phyloP scores from a whole-genome alignment of 2,329 filamentous ascomycete genomes.

The Colletotrichum orchidophilum region DNA sequence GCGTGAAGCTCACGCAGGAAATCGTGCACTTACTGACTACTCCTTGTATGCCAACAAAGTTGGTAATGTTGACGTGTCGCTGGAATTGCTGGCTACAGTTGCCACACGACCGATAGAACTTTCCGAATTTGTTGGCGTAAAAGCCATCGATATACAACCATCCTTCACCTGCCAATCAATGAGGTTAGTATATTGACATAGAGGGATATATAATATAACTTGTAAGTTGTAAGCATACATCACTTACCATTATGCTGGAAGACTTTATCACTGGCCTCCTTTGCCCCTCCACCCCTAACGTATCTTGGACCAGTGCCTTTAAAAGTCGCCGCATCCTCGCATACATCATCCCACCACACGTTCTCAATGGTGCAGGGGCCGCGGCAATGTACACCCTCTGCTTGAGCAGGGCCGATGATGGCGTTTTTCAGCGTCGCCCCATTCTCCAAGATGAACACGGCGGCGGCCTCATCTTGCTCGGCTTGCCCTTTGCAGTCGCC shows the following conservation, averaged over 20 bases:
- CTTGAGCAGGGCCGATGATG: slow-evolving; percentile 5
- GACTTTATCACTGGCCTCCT: slow-evolving; percentile 6
- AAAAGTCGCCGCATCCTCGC: slow-evolving; percentile 7
- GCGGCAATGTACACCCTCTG: slow-evolving; percentile 9
- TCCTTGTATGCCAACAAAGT: slow-evolving; percentile 21
- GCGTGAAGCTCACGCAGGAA: too few species aligned
- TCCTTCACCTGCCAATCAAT: neutral
- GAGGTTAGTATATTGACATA: neutral
- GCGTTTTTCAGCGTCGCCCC: slow-evolving; percentile 5
- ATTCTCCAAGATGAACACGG: slow-evolving; percentile 1
- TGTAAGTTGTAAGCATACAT: too few species aligned
- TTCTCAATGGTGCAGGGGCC: neutral
- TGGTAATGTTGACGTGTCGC: slow-evolving; percentile 23
- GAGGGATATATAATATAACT: too few species aligned
- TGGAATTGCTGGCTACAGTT: slow-evolving; percentile 18
- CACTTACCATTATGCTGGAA: neutral
- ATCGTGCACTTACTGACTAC: slow-evolving; percentile 4
- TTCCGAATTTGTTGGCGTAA: neutral
- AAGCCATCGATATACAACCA: slow-evolving; percentile 6
- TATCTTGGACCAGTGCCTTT: neutral
- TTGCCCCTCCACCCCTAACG: neutral
- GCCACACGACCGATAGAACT: slow-evolving; percentile 6
- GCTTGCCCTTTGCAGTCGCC: neutral
- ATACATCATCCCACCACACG: slow-evolving; percentile 13
- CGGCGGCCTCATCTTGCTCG: neutral